Base-by-base conservation (phyloP, 2,329 filamentous ascomycete genomes). In the Stenocarpella maydis region DNA sequence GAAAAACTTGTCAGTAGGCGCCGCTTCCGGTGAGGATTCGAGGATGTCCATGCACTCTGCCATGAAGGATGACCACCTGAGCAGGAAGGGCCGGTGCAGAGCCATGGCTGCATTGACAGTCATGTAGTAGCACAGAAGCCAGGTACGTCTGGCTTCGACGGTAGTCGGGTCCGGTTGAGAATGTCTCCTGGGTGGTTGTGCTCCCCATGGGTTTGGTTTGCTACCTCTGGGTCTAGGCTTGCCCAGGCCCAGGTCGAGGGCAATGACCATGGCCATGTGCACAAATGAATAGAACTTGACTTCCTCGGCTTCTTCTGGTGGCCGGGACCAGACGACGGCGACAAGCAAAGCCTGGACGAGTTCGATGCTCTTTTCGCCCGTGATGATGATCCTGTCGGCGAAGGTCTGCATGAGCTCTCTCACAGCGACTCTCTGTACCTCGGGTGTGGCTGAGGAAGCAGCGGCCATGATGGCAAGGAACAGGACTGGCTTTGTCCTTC, bases 211-310 rank as follows among this genome's bases (percentile, higher is more conserved):
- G 49, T 75, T 76, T 19, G 80, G 77, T n/a, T 82, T 81, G 75
- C 61, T 79, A 73, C 60, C 72, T 72, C 80, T 79, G 39, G 75
- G 75, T n/a, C 77, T 79, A 61, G 78, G 75, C 71, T 78, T 78
- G 67, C 82, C 92, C 8, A 97, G 86, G 0, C 94, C 94, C 41
- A 97, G 86, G 74, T 97, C 94, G 67, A 97, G 89, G 31, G 91
- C 91, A 90, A 97, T 93, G 74, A 93, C 87, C 58, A 91, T 91
- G 2, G 92, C 91, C 76, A 93, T 89, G 77, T 97, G 93, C 54
- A 94, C 89, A 73, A 96, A 86, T 81, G 95, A 92, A 80, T 96
- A 97, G 78, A 96, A 97, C 77, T 96, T 96, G 76, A 95, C 88
- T 80, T 96, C 92, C 75, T 97, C 93, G 70, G 92, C 92, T 74